Evolutionary conservation across 306 rosid species (phyloP).

Genomic region (Acacia confusa): DNA sequence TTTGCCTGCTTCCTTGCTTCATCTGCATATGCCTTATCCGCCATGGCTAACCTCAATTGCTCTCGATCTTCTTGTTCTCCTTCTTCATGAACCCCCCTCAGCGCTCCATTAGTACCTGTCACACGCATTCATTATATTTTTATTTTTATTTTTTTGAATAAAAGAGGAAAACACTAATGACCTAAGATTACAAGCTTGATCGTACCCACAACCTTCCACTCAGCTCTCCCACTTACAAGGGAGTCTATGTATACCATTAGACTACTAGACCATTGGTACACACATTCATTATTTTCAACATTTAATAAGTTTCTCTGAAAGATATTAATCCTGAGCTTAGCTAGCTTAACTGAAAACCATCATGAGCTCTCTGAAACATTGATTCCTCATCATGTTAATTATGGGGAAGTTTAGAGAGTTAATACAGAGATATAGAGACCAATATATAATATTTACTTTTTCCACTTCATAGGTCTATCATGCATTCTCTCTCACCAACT

Average conservation of each 20-base stretch:
- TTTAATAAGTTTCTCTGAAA: background rate
- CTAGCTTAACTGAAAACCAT: background rate
- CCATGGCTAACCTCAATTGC: slow-evolving; percentile 73
- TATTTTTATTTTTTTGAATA: too few species aligned
- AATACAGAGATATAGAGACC: background rate
- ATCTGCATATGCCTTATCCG: slow-evolving; percentile 74
- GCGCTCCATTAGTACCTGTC: background rate
- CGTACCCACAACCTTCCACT: too few species aligned
- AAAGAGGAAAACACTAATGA: too few species aligned
- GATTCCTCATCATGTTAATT: background rate
- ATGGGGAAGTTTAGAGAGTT: background rate
- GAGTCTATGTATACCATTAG: too few species aligned
- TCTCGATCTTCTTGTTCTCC: slow-evolving; percentile 51
- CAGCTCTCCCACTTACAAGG: too few species aligned
- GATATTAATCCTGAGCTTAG: background rate
- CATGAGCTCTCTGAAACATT: background rate
- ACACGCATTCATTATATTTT: background rate
- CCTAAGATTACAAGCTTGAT: too few species aligned
- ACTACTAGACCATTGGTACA: too few species aligned
- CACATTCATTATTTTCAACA: background rate
- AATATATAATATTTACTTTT: background rate
- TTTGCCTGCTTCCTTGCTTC: slow-evolving; percentile 82
- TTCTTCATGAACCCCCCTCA: slow-evolving; percentile 42
- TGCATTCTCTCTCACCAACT: background rate
- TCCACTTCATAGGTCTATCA: background rate